These are phyloP conservation scores for Cladosporium velox DNA, from an alignment of 2,329 filamentous ascomycete genomes.

Conservation along the genomic window DNA sequence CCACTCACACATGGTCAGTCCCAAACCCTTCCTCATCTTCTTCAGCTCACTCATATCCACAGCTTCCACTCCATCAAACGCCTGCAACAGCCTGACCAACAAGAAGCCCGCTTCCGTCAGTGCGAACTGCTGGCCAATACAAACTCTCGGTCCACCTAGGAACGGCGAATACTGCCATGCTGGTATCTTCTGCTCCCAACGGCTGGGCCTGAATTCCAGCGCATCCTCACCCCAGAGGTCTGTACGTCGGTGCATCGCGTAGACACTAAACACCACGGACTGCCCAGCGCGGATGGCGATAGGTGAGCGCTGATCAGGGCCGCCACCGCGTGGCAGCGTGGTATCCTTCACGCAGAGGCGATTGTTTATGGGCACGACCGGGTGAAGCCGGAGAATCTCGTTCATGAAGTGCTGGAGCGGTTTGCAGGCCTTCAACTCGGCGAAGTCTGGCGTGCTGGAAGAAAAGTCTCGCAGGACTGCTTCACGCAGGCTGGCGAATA, in stretches of 20 bases:
- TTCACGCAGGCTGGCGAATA: conserved; percentile 34
- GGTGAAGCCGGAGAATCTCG: conserved; percentile 58
- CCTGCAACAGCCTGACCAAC: conserved; percentile 46
- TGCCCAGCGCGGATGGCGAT: conserved; percentile 54
- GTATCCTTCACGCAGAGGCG: conserved; percentile 53
- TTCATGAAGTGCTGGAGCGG: conserved; percentile 63
- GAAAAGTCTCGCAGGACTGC: conserved; percentile 30
- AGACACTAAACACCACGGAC: conserved; percentile 47
- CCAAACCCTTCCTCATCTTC: conserved; percentile 28
- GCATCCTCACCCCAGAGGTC: conserved; percentile 54
- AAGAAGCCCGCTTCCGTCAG: conserved; percentile 49
- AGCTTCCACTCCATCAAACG: conserved; percentile 37
- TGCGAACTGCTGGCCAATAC: conserved; percentile 50
- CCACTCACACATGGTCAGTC: conserved; percentile 29
- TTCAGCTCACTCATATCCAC: conserved; percentile 23
- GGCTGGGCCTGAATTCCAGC: conserved; percentile 50
- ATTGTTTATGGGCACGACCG: conserved; percentile 58
- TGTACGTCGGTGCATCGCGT: conserved; percentile 53
- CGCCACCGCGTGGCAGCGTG: conserved; percentile 53
- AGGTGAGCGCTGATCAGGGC: conserved; percentile 51
- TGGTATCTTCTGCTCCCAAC: conserved; percentile 41
- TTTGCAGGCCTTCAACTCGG: conserved; percentile 31
- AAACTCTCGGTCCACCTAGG: conserved; percentile 47
- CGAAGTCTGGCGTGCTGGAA: conserved; percentile 42
- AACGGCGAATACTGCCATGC: conserved; percentile 39